Evolutionary conservation across 768 basidiomycete species (phyloP).

Genomic region (Tephrocybe sp.): DNA sequence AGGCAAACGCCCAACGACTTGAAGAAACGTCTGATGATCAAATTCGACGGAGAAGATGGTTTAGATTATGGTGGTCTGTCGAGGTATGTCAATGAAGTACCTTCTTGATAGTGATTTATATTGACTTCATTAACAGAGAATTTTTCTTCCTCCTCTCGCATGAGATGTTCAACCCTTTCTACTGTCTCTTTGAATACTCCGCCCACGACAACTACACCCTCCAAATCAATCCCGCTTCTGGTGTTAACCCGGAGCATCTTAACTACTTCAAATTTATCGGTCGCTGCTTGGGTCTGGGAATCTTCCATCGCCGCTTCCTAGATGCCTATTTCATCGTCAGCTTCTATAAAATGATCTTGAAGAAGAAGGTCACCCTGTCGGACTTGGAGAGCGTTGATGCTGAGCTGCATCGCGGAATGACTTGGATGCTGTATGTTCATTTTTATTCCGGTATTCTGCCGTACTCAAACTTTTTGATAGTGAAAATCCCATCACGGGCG

Average conservation of each 20-base stretch:
- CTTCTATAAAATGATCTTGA: conserved; percentile 99
- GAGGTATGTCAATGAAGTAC: conserved; percentile 50
- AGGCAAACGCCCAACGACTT: conserved; percentile 96
- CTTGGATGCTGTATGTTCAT: conserved; percentile 94
- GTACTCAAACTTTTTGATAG: conserved; percentile 36
- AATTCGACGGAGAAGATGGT: conserved; percentile 99
- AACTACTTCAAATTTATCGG: conserved; percentile 99
- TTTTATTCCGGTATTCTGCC: background rate
- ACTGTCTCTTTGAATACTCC: conserved; percentile 99
- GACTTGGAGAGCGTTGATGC: conserved; percentile 98
- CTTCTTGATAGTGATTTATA: background rate
- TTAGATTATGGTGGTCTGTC: conserved; percentile 98
- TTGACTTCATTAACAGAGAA: conserved; percentile 57
- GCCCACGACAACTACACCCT: conserved; percentile 99
- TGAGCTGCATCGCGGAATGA: conserved; percentile 91
- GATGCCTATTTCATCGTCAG: conserved; percentile 99
- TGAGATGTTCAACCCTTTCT: conserved; percentile 99
- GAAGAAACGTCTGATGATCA: conserved; percentile 99
- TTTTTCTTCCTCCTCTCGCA: conserved; percentile 99
- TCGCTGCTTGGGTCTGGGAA: conserved; percentile 90
- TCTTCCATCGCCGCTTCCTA: conserved; percentile 98
- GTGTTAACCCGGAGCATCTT: conserved; percentile 97
- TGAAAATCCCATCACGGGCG: conserved; percentile 97
- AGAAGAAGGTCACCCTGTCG: conserved; percentile 92
- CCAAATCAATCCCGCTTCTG: conserved; percentile 98